phyloP scores from a whole-genome alignment of 768 basidiomycete species.

The Pseudohyphozyma bogoriensis region DNA sequence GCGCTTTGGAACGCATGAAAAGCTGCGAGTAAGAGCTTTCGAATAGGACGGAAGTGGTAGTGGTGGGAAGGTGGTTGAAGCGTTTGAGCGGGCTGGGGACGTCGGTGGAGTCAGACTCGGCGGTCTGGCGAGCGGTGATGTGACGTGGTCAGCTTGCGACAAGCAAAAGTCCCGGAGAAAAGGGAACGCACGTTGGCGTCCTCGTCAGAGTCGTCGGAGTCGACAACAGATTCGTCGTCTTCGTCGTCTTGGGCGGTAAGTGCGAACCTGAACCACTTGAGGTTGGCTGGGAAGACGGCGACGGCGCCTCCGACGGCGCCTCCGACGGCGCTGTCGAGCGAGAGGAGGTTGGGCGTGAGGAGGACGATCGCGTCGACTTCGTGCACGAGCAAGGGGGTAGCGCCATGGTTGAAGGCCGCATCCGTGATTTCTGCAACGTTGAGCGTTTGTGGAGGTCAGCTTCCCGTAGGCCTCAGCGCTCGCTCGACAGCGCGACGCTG shows the following conservation, averaged over 20 bases:
- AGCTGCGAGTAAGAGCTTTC: neutral
- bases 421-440: neutral
- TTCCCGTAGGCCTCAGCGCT: neutral
- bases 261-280: neutral
- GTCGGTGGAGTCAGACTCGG: neutral
- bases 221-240: neutral
- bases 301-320: neutral
- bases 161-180: too few species aligned
- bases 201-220: neutral
- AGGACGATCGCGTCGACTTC: conserved; percentile 15
- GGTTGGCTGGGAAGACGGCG: neutral
- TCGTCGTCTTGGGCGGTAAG: neutral
- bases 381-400: too few species aligned
- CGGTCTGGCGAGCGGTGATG: neutral
- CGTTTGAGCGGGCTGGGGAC: neutral
- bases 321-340: conserved; percentile 4
- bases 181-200: too few species aligned
- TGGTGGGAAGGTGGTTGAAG: neutral
- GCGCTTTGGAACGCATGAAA: neutral
- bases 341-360: neutral
- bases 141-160: neutral
- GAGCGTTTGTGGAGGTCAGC: neutral
- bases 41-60: too few species aligned
- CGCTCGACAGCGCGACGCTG: neutral
- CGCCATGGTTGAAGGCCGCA: too few species aligned